A percentile compares a stretch with the other conserved stretches of the same genome.
phyloP scores from a whole-genome alignment of 192 early-diverging fungal species.

The Linnemannia elongata region DNA sequence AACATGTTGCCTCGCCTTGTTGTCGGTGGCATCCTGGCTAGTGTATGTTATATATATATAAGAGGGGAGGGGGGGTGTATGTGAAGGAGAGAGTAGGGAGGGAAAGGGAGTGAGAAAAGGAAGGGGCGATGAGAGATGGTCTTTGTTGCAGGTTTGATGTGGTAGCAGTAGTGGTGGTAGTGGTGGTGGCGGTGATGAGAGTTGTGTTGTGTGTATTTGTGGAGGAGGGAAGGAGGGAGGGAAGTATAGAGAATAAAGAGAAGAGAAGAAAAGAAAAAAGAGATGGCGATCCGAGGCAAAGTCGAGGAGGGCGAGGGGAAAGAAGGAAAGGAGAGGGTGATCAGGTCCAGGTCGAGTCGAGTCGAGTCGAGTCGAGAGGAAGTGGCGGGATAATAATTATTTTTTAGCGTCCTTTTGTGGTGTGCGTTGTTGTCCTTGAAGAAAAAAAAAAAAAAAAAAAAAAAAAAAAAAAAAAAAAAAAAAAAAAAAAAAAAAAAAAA shows the following conservation, averaged over 20 bases:
- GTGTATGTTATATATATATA: constrained; percentile 1
- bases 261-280: neutral
- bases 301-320: neutral
- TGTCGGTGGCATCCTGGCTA: constrained; percentile 36
- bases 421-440: neutral
- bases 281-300: constrained; percentile 7
- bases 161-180: neutral
- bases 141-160: neutral
- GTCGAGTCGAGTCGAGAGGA: neutral
- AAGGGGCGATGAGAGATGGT: neutral
- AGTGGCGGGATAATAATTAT: neutral
- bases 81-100: neutral
- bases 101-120: neutral
- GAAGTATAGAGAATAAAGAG: neutral
- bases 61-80: neutral
- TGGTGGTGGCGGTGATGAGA: neutral
- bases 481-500: no score
- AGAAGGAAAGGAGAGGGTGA: neutral
- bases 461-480: no score
- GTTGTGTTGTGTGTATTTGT: neutral
- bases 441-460: no score
- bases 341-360: neutral
- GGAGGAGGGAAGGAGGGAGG: neutral
- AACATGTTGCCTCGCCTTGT: constrained; percentile 75
- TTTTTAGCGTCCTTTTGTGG: neutral